Conservation (phyloP, 768 basidiomycete genomes). For the Rubroboletus satanas region DNA sequence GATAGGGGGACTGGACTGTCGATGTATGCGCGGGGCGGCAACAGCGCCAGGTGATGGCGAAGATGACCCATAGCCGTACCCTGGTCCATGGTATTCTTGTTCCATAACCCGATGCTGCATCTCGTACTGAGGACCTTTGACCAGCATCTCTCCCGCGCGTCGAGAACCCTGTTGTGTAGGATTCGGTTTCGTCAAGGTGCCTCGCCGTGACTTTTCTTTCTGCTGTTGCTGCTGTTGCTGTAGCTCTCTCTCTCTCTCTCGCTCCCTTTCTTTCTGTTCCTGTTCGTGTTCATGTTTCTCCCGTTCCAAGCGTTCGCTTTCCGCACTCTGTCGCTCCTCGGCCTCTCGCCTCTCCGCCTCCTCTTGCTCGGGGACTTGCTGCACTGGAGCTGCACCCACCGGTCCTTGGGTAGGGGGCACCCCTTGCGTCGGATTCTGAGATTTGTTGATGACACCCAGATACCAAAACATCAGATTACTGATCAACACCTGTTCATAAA, state of each 20-base stretch:
- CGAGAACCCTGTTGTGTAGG: constrained; percentile 45
- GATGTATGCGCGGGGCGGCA: constrained; percentile 20
- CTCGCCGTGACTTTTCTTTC: constrained; percentile 38
- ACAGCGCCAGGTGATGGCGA: constrained; percentile 23
- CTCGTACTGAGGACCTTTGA: constrained; percentile 88
- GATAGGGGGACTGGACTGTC: constrained; percentile 25
- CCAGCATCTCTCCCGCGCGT: constrained; percentile 79
- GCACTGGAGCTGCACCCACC: constrained; percentile 19
- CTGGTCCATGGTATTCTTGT: constrained; percentile 64
- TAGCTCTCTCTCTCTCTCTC: constrained; percentile 27
- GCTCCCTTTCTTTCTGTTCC: constrained; percentile 40
- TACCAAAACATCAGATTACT: constrained; percentile 99
- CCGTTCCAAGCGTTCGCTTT: constrained; percentile 44
- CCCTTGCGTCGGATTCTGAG: constrained; percentile 49
- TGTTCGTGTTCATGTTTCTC: constrained; percentile 56
- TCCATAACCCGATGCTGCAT: constrained; percentile 93
- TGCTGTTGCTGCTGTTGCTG: constrained; percentile 38
- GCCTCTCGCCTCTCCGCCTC: constrained; percentile 38
- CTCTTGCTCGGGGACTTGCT: constrained; percentile 34
- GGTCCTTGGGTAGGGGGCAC: constrained; percentile 32
- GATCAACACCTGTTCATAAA: constrained; percentile 95
- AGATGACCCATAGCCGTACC: constrained; percentile 24
- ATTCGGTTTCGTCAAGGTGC: constrained; percentile 66
- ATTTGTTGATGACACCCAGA: constrained; percentile 93
- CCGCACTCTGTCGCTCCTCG: constrained; percentile 38